These are phyloP conservation scores for Kernera saxatilis DNA, from an alignment of 345 rosid genomes.

Conservation along the genomic window DNA sequence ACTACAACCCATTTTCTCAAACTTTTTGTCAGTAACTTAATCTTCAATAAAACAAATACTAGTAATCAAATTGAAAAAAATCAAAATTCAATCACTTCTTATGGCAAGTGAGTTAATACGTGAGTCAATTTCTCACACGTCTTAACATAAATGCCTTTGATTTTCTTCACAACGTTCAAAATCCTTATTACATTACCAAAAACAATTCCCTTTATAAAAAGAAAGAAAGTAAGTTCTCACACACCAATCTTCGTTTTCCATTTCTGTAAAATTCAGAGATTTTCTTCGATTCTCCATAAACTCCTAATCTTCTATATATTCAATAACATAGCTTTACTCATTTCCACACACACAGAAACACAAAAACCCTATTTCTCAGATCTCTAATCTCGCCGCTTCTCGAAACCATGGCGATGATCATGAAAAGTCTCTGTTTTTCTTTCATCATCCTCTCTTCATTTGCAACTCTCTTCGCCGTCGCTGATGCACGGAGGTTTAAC, in stretches of 20 bases:
- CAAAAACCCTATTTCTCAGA: neutral
- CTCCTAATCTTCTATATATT: slow-evolving; percentile 11
- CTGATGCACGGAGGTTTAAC: slow-evolving; percentile 36
- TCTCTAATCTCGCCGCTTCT: neutral
- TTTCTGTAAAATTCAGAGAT: neutral
- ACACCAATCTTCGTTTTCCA: neutral
- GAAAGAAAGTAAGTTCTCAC: neutral
- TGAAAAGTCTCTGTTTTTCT: slow-evolving; percentile 13
- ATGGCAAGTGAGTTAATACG: slow-evolving; percentile 4
- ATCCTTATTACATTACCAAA: slow-evolving; percentile 15
- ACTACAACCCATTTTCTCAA: neutral
- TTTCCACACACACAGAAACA: neutral
- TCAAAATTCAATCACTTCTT: neutral
- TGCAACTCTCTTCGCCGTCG: slow-evolving; percentile 14
- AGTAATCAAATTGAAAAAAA: neutral
- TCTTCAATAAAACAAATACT: neutral
- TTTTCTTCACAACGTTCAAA: slow-evolving; percentile 14
- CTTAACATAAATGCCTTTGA: slow-evolving; percentile 17
- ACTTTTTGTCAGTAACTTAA: neutral
- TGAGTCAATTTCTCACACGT: slow-evolving; percentile 24
- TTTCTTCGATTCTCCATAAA: neutral
- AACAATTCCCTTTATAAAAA: neutral
- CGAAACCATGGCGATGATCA: slow-evolving; percentile 23
- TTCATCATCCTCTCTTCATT: slow-evolving; percentile 22
- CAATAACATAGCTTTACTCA: neutral